Evolutionary conservation across 257 asterid genomes (phyloP).

Genomic region (Scutellaria baicalensis): DNA sequence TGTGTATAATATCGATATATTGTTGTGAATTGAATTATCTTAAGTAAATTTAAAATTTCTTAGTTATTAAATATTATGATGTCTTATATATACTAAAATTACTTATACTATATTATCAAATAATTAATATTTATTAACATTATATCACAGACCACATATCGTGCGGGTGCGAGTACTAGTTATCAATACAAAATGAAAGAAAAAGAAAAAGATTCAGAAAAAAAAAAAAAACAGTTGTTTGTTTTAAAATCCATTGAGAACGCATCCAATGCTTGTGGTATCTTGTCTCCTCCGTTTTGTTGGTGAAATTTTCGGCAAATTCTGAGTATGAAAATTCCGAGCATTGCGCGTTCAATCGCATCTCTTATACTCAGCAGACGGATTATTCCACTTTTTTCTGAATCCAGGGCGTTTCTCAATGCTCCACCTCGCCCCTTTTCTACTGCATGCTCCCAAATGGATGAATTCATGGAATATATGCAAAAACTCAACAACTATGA

Average conservation of each 20-base stretch:
- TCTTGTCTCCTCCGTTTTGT: not conserved
- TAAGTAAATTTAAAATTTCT: no score
- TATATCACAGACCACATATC: no score
- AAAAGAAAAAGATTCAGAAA: no score
- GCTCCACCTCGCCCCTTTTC: constrained; percentile 22
- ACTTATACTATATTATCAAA: no score
- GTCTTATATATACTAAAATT: no score
- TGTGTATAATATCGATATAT: no score
- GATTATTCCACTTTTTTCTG: not conserved
- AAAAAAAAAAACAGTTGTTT: no score
- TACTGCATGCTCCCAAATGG: constrained; percentile 30
- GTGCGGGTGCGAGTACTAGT: no score
- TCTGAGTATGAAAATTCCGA: constrained; percentile 15
- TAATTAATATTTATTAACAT: no score
- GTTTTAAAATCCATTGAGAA: not conserved
- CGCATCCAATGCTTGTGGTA: not conserved
- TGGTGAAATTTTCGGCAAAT: not conserved
- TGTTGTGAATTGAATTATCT: no score
- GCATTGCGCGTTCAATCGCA: constrained; percentile 15
- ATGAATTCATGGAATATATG: constrained; percentile 52
- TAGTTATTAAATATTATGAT: no score
- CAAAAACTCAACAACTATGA: constrained; percentile 78
- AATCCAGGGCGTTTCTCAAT: constrained; percentile 10
- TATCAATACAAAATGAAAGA: no score
- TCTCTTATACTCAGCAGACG: constrained; percentile 10